These are phyloP conservation scores for Phialophora macrospora DNA, from an alignment of 2,329 filamentous ascomycete genomes.

Conservation along the genomic window DNA sequence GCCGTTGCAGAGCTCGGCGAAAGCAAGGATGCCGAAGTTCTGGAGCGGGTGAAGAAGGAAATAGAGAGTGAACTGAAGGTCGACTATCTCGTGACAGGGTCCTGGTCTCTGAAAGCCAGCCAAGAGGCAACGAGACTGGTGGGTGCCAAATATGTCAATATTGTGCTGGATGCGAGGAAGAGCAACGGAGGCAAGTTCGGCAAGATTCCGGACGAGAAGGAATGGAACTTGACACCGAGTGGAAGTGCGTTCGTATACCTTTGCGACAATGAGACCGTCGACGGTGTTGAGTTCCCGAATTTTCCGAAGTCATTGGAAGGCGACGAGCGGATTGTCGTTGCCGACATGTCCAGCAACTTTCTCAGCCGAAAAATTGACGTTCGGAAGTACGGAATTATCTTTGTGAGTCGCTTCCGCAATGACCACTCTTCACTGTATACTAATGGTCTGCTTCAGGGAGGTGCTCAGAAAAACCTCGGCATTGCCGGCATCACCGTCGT, in stretches of 20 bases:
- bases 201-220: slow-evolving; percentile 76
- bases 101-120: slow-evolving; percentile 87
- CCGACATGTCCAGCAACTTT: slow-evolving; percentile 95
- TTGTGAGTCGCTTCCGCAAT: slow-evolving; percentile 59
- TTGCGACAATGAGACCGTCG: slow-evolving; percentile 90
- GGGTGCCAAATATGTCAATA: slow-evolving; percentile 75
- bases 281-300: slow-evolving; percentile 77
- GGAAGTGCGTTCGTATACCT: slow-evolving; percentile 76
- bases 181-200: slow-evolving; percentile 81
- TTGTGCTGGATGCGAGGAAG: slow-evolving; percentile 70
- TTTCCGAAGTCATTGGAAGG: slow-evolving; percentile 70
- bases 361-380: slow-evolving; percentile 79
- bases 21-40: slow-evolving; percentile 55
- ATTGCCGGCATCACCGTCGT: slow-evolving; percentile 84
- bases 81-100: slow-evolving; percentile 89
- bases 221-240: slow-evolving; percentile 71
- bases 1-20: slow-evolving; percentile 60
- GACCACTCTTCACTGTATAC: neutral
- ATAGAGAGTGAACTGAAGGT: slow-evolving; percentile 74
- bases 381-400: slow-evolving; percentile 79
- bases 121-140: slow-evolving; percentile 80
- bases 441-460: slow-evolving; percentile 51
- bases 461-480: slow-evolving; percentile 93
- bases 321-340: slow-evolving; percentile 73
- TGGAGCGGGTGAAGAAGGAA: slow-evolving; percentile 66